Evolutionary conservation across 73 alveolate genomes (phyloP).

Genomic region (Uronychia setigera): DNA sequence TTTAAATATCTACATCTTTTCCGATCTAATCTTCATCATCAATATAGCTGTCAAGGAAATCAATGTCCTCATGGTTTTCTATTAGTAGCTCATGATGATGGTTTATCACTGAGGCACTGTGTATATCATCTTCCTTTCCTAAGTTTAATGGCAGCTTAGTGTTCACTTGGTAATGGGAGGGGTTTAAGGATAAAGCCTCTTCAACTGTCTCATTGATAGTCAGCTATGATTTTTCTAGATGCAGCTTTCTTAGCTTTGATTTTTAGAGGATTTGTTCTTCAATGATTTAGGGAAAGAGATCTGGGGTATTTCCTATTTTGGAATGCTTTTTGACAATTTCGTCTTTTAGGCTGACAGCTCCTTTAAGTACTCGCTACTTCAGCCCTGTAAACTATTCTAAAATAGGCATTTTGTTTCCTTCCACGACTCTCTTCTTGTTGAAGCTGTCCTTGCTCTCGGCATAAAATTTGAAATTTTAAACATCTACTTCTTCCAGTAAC

Average conservation of each 20-base stretch:
- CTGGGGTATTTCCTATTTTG: not conserved
- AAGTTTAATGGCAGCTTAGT: not conserved
- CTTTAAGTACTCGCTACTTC: not conserved
- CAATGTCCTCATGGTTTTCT: too few species aligned
- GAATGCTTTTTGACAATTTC: not conserved
- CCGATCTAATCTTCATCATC: too few species aligned
- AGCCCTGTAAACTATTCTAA: not conserved
- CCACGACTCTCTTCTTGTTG: constrained; percentile 2
- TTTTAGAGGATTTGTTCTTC: not conserved
- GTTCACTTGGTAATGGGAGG: not conserved
- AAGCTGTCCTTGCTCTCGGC: constrained; percentile 1
- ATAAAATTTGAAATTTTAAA: not conserved
- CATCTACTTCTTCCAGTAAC: not conserved
- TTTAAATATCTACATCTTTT: too few species aligned
- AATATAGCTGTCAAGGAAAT: too few species aligned
- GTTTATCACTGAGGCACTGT: too few species aligned
- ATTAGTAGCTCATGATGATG: too few species aligned
- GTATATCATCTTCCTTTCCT: not conserved
- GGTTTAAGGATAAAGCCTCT: not conserved
- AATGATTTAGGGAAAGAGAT: not conserved
- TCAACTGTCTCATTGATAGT: not conserved
- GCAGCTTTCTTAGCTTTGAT: not conserved
- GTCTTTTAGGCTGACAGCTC: not conserved
- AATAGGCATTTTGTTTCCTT: not conserved
- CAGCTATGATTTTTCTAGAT: not conserved